Percentiles rank a stretch among this genome's conserved stretches.
These are phyloP conservation scores for Penicillium soppii DNA, from an alignment of 495 filamentous ascomycete species.

Conservation along the genomic window DNA sequence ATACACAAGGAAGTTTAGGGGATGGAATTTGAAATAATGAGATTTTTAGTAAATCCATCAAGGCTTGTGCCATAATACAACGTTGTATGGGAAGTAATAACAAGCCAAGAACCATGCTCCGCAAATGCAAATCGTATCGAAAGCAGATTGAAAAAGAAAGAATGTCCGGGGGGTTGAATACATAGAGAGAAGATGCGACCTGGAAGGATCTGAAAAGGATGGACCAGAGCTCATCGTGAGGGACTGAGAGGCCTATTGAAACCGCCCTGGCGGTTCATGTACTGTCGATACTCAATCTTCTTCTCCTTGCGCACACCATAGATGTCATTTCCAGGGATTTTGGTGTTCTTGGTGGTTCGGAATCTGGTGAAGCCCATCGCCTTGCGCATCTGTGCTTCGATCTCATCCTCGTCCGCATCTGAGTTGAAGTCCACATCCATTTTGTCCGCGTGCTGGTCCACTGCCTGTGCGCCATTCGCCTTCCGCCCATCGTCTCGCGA, in stretches of 20 bases:
- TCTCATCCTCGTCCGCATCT: slow-evolving; percentile 64
- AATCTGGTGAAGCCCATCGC: slow-evolving; percentile 90
- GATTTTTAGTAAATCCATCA: background rate
- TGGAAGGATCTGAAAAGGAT: background rate
- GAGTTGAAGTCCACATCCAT: slow-evolving; percentile 45
- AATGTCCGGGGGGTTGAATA: slow-evolving; percentile 1
- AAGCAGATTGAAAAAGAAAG: slow-evolving; percentile 2
- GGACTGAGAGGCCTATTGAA: slow-evolving; percentile 90
- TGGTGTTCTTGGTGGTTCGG: slow-evolving; percentile 83
- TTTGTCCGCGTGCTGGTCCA: slow-evolving; percentile 30
- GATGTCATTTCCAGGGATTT: slow-evolving; percentile 85
- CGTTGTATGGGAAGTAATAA: slow-evolving; percentile 8
- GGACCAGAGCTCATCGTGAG: slow-evolving; percentile 28
- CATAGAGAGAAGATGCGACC: slow-evolving; percentile 1
- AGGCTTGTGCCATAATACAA: slow-evolving; percentile 6
- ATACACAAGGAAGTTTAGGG: too few relatives aligned
- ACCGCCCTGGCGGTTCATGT: slow-evolving; percentile 96
- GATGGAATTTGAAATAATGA: slow-evolving; percentile 5
- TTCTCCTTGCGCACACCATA: slow-evolving; percentile 89
- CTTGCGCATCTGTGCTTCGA: slow-evolving; percentile 70
- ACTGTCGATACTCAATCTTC: slow-evolving; percentile 93
- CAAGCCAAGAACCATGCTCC: slow-evolving; percentile 22
- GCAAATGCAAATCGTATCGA: slow-evolving; percentile 25
- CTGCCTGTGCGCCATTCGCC: slow-evolving; percentile 26
- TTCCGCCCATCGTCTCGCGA: slow-evolving; percentile 21